phyloP scores from a whole-genome alignment of 805 yeast species.

The Wickerhamiella siamensis region DNA sequence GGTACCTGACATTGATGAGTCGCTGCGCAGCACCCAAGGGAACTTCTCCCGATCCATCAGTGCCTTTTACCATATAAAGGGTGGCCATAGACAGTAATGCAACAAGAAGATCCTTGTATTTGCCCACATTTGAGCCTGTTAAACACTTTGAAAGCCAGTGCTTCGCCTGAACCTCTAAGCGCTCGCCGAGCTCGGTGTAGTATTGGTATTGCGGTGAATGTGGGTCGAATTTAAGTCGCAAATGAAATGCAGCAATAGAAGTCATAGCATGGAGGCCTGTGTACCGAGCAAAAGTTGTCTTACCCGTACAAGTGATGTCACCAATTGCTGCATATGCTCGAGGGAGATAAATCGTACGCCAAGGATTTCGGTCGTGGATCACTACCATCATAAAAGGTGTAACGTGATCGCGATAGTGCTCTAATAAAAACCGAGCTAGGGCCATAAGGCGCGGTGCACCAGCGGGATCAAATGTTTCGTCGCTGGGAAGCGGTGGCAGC shows the following conservation, averaged over 20 bases:
- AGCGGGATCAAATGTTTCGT: neutral
- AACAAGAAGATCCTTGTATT: constrained; percentile 70
- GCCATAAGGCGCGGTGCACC: constrained; percentile 20
- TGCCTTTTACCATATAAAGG: constrained; percentile 81
- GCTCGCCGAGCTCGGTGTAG: constrained; percentile 58
- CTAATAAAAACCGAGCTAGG: constrained; percentile 53
- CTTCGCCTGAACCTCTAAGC: constrained; percentile 61
- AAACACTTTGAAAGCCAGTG: constrained; percentile 47
- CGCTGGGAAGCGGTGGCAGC: neutral
- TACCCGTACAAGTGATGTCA: constrained; percentile 59
- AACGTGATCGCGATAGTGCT: constrained; percentile 59
- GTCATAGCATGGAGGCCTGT: constrained; percentile 64
- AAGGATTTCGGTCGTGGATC: constrained; percentile 62
- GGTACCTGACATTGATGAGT: constrained; percentile 56
- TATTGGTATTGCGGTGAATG: constrained; percentile 55
- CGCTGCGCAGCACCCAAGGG: constrained; percentile 66
- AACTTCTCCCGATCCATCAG: constrained; percentile 70
- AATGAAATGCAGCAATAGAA: constrained; percentile 69
- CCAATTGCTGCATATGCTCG: constrained; percentile 72
- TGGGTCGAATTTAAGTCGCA: constrained; percentile 56
- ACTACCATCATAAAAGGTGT: constrained; percentile 69
- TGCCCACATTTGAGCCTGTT: constrained; percentile 34
- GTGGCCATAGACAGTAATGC: constrained; percentile 79
- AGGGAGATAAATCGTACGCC: constrained; percentile 79
- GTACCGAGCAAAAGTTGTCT: constrained; percentile 60